Evolutionary conservation across 352 stramenopile species (phyloP).

Genomic region (Phytopythium ostracodes): DNA sequence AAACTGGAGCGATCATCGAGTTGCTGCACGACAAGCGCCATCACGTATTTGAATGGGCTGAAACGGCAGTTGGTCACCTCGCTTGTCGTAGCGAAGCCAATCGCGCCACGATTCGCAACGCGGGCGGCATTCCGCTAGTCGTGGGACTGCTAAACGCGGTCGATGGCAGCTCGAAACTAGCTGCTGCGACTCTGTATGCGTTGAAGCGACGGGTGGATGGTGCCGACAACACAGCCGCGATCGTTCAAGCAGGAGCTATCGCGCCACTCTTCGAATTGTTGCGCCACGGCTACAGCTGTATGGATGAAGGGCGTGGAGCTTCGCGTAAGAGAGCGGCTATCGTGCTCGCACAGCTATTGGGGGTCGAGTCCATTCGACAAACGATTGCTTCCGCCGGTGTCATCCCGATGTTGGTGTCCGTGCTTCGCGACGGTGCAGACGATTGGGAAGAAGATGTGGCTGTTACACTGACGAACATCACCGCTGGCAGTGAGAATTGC

Average conservation of each 20-base stretch:
- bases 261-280: background rate
- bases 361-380: background rate
- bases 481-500: background rate
- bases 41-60: background rate
- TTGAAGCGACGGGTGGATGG: background rate
- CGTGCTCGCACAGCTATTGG: background rate
- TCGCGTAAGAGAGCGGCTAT: background rate
- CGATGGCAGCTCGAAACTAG: background rate
- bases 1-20: background rate
- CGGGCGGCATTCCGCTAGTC: background rate
- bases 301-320: background rate
- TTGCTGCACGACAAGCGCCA: background rate
- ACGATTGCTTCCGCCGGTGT: background rate
- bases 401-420: background rate
- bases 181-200: background rate
- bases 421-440: background rate
- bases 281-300: background rate
- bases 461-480: slow-evolving; percentile 2
- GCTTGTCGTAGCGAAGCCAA: background rate
- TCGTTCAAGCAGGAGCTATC: background rate
- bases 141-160: background rate
- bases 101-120: slow-evolving; percentile 1
- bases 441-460: background rate
- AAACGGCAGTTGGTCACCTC: background rate
- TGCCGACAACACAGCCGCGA: background rate